Percentiles rank a stretch among this genome's conserved stretches.
These are phyloP conservation scores for Solanum rostratum DNA, from an alignment of 257 asterid genomes.

Conservation along the genomic window DNA sequence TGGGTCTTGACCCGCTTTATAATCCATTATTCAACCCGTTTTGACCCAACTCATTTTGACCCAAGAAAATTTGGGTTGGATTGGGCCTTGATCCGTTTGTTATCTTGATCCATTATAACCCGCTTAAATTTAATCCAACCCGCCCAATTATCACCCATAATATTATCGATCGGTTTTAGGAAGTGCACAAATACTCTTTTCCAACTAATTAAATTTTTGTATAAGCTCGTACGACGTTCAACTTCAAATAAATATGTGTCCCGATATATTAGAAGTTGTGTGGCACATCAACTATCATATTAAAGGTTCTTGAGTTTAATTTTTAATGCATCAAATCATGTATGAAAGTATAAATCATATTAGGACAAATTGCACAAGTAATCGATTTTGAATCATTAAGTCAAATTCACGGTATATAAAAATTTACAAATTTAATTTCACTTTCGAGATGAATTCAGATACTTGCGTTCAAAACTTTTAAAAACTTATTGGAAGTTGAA, in stretches of 20 bases:
- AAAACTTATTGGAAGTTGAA: background rate
- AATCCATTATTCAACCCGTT: too few relatives aligned
- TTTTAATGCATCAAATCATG: background rate
- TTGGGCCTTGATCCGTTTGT: too few relatives aligned
- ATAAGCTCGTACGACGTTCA: background rate
- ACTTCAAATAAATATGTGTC: background rate
- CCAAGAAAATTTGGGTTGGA: too few relatives aligned
- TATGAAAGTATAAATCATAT: background rate
- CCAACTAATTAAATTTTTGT: background rate
- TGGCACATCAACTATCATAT: background rate
- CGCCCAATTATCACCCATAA: too few relatives aligned
- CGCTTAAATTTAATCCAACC: too few relatives aligned
- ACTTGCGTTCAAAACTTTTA: background rate
- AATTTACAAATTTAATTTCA: background rate
- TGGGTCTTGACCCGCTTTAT: too few relatives aligned
- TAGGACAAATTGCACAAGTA: background rate
- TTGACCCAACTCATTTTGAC: too few relatives aligned
- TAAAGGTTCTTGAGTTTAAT: background rate
- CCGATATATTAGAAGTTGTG: background rate
- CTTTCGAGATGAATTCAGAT: background rate
- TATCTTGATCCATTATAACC: too few relatives aligned
- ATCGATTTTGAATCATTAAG: background rate
- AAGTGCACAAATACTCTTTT: too few relatives aligned
- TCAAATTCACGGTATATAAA: background rate
- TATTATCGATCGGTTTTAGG: too few relatives aligned